Evolutionary conservation across 164 flowering plant genomes (phyloP), one percentile per base, ranked within the genome.

Genomic region (Warburgia ugandensis): DNA sequence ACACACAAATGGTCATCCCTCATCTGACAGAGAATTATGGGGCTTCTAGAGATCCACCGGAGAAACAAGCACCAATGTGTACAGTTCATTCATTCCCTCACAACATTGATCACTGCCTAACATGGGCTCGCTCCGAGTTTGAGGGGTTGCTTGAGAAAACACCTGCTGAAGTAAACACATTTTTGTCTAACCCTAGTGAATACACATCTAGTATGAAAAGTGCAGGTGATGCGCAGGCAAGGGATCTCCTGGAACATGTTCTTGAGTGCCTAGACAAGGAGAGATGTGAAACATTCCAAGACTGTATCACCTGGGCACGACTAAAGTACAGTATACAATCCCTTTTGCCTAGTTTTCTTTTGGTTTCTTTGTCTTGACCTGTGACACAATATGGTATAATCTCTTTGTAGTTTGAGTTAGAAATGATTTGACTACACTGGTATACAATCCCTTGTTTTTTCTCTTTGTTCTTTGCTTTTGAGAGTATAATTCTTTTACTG

Each of bases 51-150:
- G 96, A 87, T 40, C 96, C 87, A 29, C 94, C 94, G 30, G 94
- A 87, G 77, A 87, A 80, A 60, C 94, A 87, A 63, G 96, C 96
- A 5, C 94, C 96, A 6, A 87, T 87, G 96, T 87, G 96, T 65
- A 86, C 96, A 4, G 85, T 87, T 35, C 94, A 86, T 54, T 86
- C 96, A 11, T 87, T 87, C 54, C 96, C 96, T 0, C 96, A 87
- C 70, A 86, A 86, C 61, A 87, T 84, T 56, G 96, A 87, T 59
- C 94, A 87, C 57, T 87, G 96, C 67, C 67, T 87, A 57, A 87
- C 94, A 17, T 87, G 96, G 96, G 96, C 96, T 41, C 77, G 94
- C 26, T 87, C 94, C 6, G 96, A 84, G 62, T 87, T 87, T 63
- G 96, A 87, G 70, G 94, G 96, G 21, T 67, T 84, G 72, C 81